Percentiles rank a stretch among this genome's conserved stretches.
These are phyloP conservation scores for Trypanosoma cruzi DNA, from an alignment of 208 protist species.

Conservation along the genomic window DNA sequence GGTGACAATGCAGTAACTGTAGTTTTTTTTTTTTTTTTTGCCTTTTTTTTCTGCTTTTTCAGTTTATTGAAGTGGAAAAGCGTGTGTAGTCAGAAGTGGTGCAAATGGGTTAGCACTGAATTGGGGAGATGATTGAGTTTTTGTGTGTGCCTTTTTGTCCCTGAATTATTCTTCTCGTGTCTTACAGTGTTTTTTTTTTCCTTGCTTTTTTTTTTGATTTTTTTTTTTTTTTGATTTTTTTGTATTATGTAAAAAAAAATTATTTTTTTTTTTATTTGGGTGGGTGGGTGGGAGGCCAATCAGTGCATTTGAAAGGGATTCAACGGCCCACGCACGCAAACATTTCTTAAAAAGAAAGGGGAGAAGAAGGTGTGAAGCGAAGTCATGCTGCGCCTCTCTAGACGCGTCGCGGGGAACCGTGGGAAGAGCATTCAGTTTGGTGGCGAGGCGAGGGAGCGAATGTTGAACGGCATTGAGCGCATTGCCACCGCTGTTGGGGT, in stretches of 20 bases:
- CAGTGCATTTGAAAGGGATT: not conserved
- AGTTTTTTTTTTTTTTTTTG: slow-evolving; percentile 1
- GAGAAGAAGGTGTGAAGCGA: slow-evolving; percentile 2
- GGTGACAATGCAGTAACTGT: not conserved
- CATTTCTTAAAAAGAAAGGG: not conserved
- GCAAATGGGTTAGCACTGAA: not conserved
- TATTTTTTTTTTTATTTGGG: not conserved
- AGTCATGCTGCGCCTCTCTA: slow-evolving; percentile 17
- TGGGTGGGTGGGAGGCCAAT: not conserved
- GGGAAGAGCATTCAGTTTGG: slow-evolving; percentile 97
- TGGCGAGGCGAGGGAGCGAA: slow-evolving; percentile 91
- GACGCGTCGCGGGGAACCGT: slow-evolving; percentile 27
- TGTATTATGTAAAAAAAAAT: not conserved
- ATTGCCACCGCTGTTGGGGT: slow-evolving; percentile 97
- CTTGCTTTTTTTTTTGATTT: not conserved
- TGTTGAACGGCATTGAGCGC: slow-evolving; percentile 97
- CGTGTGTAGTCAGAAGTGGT: not conserved
- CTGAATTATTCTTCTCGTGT: no score
- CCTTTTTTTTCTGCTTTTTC: slow-evolving; percentile 2
- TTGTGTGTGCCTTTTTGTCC: no score
- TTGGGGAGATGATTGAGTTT: not conserved
- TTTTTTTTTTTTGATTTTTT: not conserved
- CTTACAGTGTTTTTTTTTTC: not conserved
- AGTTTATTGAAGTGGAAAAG: slow-evolving; percentile 10
- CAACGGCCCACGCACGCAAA: not conserved